phyloP scores from a whole-genome alignment of 1,139 yeast species.

The Candida glucosophila region DNA sequence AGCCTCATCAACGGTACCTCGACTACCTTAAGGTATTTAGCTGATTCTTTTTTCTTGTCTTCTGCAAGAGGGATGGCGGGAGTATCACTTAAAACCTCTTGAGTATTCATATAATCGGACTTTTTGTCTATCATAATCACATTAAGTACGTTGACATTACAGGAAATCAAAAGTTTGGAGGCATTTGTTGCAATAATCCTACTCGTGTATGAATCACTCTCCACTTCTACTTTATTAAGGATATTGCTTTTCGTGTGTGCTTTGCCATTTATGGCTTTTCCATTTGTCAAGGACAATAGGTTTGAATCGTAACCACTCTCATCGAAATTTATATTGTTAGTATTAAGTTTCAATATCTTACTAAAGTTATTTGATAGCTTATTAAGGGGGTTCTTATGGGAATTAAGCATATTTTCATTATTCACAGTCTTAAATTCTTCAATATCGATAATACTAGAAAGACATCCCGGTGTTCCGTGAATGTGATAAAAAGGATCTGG shows the following conservation, averaged over 20 bases:
- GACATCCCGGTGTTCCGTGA: constrained; percentile 48
- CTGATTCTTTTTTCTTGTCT: constrained; percentile 6
- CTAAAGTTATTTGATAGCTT: no score
- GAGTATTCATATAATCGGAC: constrained; percentile 15
- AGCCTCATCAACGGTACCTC: constrained; percentile 30
- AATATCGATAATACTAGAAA: constrained; percentile 19
- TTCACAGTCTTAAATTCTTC: constrained; percentile 4
- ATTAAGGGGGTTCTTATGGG: constrained; percentile 21
- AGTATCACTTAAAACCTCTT: constrained; percentile 12
- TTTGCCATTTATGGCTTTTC: no score
- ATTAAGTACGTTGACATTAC: constrained; percentile 30
- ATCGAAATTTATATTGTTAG: constrained; percentile 1
- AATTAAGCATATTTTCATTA: constrained; percentile 1
- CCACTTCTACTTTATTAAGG: no score
- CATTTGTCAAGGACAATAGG: background rate
- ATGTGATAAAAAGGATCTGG: constrained; percentile 47
- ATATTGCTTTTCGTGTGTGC: constrained; percentile 9
- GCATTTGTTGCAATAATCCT: constrained; percentile 12
- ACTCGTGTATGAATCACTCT: constrained; percentile 15
- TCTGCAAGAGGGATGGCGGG: constrained; percentile 15
- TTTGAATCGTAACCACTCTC: background rate
- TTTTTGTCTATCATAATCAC: constrained; percentile 22
- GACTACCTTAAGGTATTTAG: constrained; percentile 13
- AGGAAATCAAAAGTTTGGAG: constrained; percentile 22
- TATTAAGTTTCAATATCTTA: constrained; percentile 18